phyloP scores from a whole-genome alignment of 2,329 filamentous ascomycete genomes.

The Xylariaceae sp. region DNA sequence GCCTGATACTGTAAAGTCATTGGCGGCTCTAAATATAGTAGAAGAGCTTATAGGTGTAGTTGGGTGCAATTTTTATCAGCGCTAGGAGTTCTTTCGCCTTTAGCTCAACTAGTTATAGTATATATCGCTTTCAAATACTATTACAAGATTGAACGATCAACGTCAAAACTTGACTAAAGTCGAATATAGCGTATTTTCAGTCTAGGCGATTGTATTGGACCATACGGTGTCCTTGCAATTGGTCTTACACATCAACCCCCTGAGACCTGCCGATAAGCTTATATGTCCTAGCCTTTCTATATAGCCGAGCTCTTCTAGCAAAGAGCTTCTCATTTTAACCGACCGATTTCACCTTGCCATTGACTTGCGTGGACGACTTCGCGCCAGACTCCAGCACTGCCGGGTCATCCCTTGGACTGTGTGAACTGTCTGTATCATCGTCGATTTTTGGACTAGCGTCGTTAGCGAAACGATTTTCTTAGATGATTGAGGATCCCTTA shows the following conservation, averaged over 20 bases:
- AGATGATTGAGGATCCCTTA: background rate
- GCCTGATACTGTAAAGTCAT: background rate
- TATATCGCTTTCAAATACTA: too few relatives aligned
- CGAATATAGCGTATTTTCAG: too few relatives aligned
- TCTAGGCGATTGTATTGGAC: too few relatives aligned
- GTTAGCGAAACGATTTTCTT: background rate
- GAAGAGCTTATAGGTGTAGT: too few relatives aligned
- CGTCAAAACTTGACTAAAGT: too few relatives aligned
- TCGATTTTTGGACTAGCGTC: background rate
- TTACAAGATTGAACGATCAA: too few relatives aligned
- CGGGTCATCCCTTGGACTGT: background rate
- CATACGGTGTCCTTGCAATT: background rate
- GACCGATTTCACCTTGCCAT: background rate
- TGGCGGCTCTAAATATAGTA: background rate
- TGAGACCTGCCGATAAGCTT: background rate
- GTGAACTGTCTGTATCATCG: background rate
- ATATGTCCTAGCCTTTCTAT: background rate
- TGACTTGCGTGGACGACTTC: background rate
- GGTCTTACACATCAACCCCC: background rate
- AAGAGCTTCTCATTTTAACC: background rate
- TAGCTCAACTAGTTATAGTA: too few relatives aligned
- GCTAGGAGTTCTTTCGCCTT: too few relatives aligned
- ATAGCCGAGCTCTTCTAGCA: background rate
- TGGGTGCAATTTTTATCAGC: too few relatives aligned
- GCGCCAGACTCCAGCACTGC: background rate